These are phyloP conservation scores for Hypoxylon sp. DNA, from an alignment of 2,329 filamentous ascomycete genomes.

Conservation along the genomic window DNA sequence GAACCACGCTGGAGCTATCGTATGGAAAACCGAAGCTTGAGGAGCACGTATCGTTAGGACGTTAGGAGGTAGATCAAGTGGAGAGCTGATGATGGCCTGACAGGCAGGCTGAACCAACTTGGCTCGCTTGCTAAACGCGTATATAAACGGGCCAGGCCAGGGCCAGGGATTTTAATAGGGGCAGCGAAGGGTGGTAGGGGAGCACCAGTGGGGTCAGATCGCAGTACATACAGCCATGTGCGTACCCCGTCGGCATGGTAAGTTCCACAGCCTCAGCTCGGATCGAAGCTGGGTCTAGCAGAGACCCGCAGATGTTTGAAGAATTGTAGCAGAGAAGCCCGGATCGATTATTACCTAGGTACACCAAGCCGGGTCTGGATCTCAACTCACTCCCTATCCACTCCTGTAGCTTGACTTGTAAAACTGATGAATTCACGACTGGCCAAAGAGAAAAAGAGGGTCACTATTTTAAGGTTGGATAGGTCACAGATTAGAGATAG, in stretches of 20 bases:
- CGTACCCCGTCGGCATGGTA: slow-evolving; percentile 33
- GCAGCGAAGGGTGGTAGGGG: slow-evolving; percentile 8
- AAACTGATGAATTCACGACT: slow-evolving; percentile 17
- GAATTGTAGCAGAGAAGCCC: slow-evolving; percentile 25
- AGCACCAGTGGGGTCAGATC: slow-evolving; percentile 37
- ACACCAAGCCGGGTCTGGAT: slow-evolving; percentile 21
- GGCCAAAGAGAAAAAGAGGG: slow-evolving; percentile 3
- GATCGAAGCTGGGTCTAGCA: slow-evolving; percentile 27
- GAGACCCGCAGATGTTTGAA: slow-evolving; percentile 33
- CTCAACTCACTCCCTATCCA: neutral
- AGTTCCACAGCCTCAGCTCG: slow-evolving; percentile 40
- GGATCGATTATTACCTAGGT: slow-evolving; percentile 27
- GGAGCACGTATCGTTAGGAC: slow-evolving; percentile 20
- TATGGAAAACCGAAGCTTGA: slow-evolving; percentile 17
- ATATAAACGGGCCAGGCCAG: slow-evolving; percentile 20
- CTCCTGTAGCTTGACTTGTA: slow-evolving; percentile 5
- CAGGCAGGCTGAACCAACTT: slow-evolving; percentile 39
- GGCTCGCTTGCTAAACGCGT: slow-evolving; percentile 31
- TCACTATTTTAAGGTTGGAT: neutral
- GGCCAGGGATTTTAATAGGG: slow-evolving; percentile 21
- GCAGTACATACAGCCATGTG: slow-evolving; percentile 40
- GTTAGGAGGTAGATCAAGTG: slow-evolving; percentile 7
- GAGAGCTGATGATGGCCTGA: slow-evolving; percentile 27
- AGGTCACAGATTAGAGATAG: slow-evolving; percentile 3
- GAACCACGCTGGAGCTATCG: slow-evolving; percentile 14